Conservation (phyloP, 345 rosid genomes). For the Eucalyptus tenuipes region DNA sequence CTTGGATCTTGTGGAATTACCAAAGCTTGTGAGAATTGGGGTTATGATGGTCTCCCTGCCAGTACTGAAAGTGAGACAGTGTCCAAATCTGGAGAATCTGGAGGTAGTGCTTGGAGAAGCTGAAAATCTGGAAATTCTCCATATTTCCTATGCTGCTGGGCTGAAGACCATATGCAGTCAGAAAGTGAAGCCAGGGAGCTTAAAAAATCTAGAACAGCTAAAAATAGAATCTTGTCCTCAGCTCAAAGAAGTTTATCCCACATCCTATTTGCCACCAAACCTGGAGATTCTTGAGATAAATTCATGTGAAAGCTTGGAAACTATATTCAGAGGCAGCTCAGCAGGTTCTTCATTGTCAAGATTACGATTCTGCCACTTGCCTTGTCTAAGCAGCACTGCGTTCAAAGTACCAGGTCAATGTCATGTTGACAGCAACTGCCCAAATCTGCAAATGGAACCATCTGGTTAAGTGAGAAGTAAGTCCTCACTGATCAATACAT, state of each 20-base stretch:
- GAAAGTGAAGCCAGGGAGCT: background rate
- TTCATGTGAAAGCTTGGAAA: background rate
- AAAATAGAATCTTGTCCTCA: background rate
- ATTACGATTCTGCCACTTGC: background rate
- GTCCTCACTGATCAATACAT: background rate
- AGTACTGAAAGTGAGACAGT: background rate
- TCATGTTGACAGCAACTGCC: background rate
- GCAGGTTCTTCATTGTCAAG: background rate
- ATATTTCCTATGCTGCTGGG: background rate
- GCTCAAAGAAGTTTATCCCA: background rate
- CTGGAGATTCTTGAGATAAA: background rate
- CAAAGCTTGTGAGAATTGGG: slow-evolving; percentile 12
- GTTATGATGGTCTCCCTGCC: background rate
- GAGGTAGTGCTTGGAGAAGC: background rate
- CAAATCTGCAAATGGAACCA: background rate
- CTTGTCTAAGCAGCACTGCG: background rate
- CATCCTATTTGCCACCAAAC: background rate
- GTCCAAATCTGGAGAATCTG: background rate
- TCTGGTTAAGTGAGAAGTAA: background rate
- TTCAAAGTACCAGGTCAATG: background rate
- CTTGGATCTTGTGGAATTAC: slow-evolving; percentile 27
- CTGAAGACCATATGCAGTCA: background rate
- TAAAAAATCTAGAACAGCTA: background rate
- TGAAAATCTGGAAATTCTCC: background rate
- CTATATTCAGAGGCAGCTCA: background rate